These are phyloP conservation scores for Oemleria cerasiformis DNA, from an alignment of 306 rosid species.

Conservation along the genomic window DNA sequence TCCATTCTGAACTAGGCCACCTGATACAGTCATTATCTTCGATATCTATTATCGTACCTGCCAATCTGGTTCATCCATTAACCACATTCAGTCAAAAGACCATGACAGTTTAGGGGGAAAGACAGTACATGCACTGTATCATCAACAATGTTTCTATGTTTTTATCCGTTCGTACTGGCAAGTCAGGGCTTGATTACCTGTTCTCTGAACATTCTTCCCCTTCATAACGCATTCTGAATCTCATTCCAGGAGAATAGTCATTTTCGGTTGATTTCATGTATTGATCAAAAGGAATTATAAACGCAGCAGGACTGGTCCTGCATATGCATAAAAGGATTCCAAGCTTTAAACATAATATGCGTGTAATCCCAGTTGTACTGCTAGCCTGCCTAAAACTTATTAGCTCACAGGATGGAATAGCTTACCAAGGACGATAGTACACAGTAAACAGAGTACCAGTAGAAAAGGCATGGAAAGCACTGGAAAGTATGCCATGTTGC, in stretches of 20 bases:
- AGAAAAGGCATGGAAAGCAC: slow-evolving; percentile 48
- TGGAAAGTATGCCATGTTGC: slow-evolving; percentile 55
- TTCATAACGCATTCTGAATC: slow-evolving; percentile 36
- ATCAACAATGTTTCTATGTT: neutral
- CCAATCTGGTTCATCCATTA: slow-evolving; percentile 32
- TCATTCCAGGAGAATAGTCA: slow-evolving; percentile 45
- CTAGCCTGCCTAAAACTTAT: neutral
- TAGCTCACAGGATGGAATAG: slow-evolving; percentile 3
- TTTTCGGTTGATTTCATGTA: slow-evolving; percentile 37
- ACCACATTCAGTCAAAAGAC: neutral
- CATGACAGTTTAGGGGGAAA: neutral
- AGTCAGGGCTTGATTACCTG: slow-evolving; percentile 44
- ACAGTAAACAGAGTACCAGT: slow-evolving; percentile 48
- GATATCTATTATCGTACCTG: slow-evolving; percentile 46
- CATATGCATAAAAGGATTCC: slow-evolving; percentile 27
- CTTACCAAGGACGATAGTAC: slow-evolving; percentile 73
- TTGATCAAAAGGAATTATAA: slow-evolving; percentile 40
- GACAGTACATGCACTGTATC: neutral
- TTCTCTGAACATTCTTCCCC: slow-evolving; percentile 41
- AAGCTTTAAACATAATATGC: slow-evolving; percentile 9
- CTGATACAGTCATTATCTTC: slow-evolving; percentile 48
- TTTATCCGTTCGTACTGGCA: slow-evolving; percentile 1
- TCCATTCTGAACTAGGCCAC: slow-evolving; percentile 83
- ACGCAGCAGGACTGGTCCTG: slow-evolving; percentile 59
- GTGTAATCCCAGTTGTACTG: neutral